Evolutionary conservation across 2,329 filamentous ascomycete genomes (phyloP).

Genomic region (Exophiala sideris): DNA sequence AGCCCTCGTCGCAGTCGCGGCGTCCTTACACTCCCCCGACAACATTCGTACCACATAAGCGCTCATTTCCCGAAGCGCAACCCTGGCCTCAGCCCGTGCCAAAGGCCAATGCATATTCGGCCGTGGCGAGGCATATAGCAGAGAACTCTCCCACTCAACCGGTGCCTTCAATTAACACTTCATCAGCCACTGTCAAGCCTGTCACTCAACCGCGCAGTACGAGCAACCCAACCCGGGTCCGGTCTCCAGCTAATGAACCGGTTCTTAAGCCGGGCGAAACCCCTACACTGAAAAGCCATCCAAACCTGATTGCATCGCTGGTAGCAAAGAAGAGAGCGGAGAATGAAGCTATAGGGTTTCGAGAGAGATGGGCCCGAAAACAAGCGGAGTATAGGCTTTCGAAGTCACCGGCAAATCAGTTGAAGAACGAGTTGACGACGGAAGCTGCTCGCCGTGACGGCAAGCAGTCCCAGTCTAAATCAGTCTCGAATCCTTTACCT

Average conservation of each 20-base stretch:
- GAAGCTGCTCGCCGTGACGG: not conserved
- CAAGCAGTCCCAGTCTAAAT: not conserved
- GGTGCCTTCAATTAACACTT: not conserved
- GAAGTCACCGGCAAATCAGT: slow-evolving; percentile 12
- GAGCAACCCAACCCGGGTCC: not conserved
- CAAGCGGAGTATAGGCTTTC: slow-evolving; percentile 18
- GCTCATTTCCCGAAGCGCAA: slow-evolving; percentile 3
- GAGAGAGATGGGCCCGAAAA: slow-evolving; percentile 17
- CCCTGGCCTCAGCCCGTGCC: slow-evolving; percentile 9
- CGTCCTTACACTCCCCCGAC: not conserved
- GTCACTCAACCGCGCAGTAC: not conserved
- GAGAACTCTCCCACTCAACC: not conserved
- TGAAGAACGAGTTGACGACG: slow-evolving; percentile 3
- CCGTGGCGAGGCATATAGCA: not conserved
- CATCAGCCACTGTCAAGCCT: not conserved
- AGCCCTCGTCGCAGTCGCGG: slow-evolving; percentile 5
- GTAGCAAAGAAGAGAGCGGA: slow-evolving; percentile 21
- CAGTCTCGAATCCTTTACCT: slow-evolving; percentile 10
- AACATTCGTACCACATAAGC: slow-evolving; percentile 6
- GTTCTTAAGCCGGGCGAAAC: slow-evolving; percentile 17
- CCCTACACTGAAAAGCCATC: slow-evolving; percentile 11
- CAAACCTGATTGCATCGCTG: slow-evolving; percentile 21
- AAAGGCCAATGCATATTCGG: not conserved
- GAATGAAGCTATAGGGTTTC: slow-evolving; percentile 17
- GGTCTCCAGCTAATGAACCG: slow-evolving; percentile 6